Conservation (phyloP, 1,284 basidiomycete species). For the Takashimella tepidaria region DNA sequence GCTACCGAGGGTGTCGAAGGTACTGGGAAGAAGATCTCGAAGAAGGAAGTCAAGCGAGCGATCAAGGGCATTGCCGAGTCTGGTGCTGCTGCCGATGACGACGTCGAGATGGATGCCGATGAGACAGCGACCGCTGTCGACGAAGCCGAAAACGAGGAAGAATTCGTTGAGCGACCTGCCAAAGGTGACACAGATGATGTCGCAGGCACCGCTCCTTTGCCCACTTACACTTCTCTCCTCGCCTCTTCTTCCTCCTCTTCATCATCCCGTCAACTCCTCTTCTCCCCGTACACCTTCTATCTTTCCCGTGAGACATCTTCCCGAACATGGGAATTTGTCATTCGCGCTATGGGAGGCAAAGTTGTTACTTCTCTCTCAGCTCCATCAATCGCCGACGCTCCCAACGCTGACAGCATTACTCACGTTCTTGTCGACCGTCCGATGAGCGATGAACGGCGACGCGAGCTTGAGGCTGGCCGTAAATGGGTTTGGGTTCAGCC, state of each 20-base stretch:
- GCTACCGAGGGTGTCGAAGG: conserved; percentile 32
- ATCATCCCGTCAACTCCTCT: conserved; percentile 59
- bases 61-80: conserved; percentile 50
- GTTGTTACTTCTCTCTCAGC: conserved; percentile 79
- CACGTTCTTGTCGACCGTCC: conserved; percentile 96
- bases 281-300: conserved; percentile 86
- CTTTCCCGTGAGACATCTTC: conserved; percentile 91
- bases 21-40: conserved; percentile 23
- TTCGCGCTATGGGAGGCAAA: conserved; percentile 84
- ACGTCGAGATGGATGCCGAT: conserved; percentile 41
- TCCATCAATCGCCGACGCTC: conserved; percentile 50
- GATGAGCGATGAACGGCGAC: conserved; percentile 52
- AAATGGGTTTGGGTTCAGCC: conserved; percentile 89
- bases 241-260: conserved; percentile 50
- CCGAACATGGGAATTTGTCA: conserved; percentile 88
- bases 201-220: conserved; percentile 55
- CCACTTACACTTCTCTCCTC: conserved; percentile 69
- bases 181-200: conserved; percentile 54
- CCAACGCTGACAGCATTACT: conserved; percentile 72
- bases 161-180: conserved; percentile 55
- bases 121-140: conserved; percentile 37
- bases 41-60: conserved; percentile 50
- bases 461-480: conserved; percentile 59
- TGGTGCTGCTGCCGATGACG: conserved; percentile 29
- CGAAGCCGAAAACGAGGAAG: conserved; percentile 52